Base-by-base conservation (phyloP, 2,329 filamentous ascomycete genomes). In the Corniculantispora saksenae region DNA sequence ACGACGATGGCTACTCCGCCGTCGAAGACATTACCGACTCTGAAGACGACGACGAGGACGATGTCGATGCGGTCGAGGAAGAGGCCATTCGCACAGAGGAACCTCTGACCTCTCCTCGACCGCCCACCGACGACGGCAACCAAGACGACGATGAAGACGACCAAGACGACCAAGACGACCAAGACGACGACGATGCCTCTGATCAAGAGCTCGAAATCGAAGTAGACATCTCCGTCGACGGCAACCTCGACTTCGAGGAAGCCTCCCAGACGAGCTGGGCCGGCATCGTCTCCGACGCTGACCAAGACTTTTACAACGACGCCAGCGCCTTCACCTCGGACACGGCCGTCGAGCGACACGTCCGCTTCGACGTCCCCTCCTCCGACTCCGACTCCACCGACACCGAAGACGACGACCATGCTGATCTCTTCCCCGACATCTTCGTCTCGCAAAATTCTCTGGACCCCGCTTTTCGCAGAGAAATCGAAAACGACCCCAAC, bases 1-100 rank as follows among this genome's bases (percentile, higher is more conserved):
- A 89, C 66, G 91, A 93, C 66, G 87, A 84, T 61, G 89, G 87
- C 64, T 93, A 93, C 76, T 91, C 88, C 1, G 90, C 84, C 45
- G 89, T 96, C 66, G 91, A 94, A 73, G 87, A 93, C 59, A 90
- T 96, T 67, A 91, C 86, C 70, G 91, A 94, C 71, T 89, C 87
- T 13, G 91, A 86, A 62, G 86, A 94, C 67, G 89, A 92, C 68
- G 91, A 94, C 75, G 90, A 94, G 76, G 87, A 91, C 69, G 87
- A 91, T 82, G 87, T 94, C 64, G 86, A 91, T 73, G 86, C 89
- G 82, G 84, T 88, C 81, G 92, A 95, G 84, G 91, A 93, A 80
- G 84, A 88, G 76, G 86, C 89, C 70, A 92, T 94, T 67, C 81
- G 91, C 65, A 77, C 77, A 64, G 78, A 82, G 69, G 75, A 78